Evolutionary conservation across 306 rosid genomes (phyloP).

Genomic region (Ormosia semicastrata): DNA sequence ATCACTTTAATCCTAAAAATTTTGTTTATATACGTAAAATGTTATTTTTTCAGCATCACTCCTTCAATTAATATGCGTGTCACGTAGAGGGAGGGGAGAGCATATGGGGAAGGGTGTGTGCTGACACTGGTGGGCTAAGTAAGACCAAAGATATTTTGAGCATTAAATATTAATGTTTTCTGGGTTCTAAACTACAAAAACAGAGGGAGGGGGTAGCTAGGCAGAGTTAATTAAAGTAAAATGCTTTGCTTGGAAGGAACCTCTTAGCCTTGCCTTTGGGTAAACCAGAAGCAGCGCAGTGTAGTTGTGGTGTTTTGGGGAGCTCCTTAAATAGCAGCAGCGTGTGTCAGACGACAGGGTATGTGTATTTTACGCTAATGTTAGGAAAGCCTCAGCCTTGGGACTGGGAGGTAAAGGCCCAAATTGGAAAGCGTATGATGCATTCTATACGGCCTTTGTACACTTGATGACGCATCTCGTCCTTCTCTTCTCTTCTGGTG

Average conservation of each 20-base stretch:
- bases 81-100: not conserved
- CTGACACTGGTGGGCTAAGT: conserved; percentile 26
- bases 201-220: not conserved
- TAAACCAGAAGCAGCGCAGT: not conserved
- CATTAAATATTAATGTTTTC: not conserved
- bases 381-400: not conserved
- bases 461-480: not conserved
- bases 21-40: not conserved
- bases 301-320: not conserved
- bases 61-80: not conserved
- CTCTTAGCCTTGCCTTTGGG: conserved; percentile 2
- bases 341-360: conserved; percentile 27
- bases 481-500: not conserved
- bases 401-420: not conserved
- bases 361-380: conserved; percentile 10
- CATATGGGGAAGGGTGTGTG: conserved; percentile 40
- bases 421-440: not conserved
- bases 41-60: not conserved
- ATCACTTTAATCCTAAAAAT: too few species aligned
- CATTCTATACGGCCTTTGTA: not conserved
- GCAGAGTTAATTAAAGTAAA: conserved; percentile 15
- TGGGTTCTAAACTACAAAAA: not conserved
- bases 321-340: not conserved
- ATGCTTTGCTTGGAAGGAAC: conserved; percentile 61
- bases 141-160: not conserved